These are phyloP conservation scores for Scutellaria minor DNA, from an alignment of 257 asterid species.

Conservation along the genomic window DNA sequence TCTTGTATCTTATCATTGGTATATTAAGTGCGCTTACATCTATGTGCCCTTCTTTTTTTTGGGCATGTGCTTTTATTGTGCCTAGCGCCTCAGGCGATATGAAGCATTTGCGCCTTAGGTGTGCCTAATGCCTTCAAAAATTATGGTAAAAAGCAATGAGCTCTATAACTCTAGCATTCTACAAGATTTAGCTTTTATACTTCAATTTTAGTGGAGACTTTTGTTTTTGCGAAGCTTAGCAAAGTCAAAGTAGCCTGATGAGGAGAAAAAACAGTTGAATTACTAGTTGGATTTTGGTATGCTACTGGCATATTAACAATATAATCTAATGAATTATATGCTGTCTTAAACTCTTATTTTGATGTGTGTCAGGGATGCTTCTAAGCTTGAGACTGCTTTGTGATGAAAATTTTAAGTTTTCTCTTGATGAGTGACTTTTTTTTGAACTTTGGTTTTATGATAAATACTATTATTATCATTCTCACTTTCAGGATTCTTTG, in stretches of 20 bases:
- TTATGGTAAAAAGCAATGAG: conserved; percentile 2
- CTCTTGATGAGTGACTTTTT: conserved; percentile 18
- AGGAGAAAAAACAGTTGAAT: conserved; percentile 15
- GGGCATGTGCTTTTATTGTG: too few species aligned
- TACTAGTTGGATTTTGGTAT: background rate
- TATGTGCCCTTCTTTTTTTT: too few species aligned
- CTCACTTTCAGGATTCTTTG: background rate
- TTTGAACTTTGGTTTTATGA: conserved; percentile 17
- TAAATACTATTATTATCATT: background rate
- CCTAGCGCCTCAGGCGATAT: too few species aligned
- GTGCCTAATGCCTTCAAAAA: too few species aligned
- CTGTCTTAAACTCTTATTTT: conserved; percentile 16
- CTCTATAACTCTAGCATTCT: conserved; percentile 15
- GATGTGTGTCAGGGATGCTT: conserved; percentile 9
- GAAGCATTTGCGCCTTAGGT: too few species aligned
- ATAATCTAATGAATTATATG: background rate
- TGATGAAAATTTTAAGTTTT: conserved; percentile 1
- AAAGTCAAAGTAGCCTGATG: conserved; percentile 8
- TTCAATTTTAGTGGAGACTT: conserved; percentile 4
- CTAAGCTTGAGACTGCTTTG: conserved; percentile 25
- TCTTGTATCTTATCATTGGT: too few species aligned
- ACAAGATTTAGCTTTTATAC: conserved; percentile 15
- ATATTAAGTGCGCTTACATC: too few species aligned
- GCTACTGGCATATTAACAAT: background rate
- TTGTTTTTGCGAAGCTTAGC: conserved; percentile 4